Percentiles rank a stretch among this genome's conserved stretches.
phyloP scores from a whole-genome alignment of 345 rosid genomes.

The Isatis tinctoria region DNA sequence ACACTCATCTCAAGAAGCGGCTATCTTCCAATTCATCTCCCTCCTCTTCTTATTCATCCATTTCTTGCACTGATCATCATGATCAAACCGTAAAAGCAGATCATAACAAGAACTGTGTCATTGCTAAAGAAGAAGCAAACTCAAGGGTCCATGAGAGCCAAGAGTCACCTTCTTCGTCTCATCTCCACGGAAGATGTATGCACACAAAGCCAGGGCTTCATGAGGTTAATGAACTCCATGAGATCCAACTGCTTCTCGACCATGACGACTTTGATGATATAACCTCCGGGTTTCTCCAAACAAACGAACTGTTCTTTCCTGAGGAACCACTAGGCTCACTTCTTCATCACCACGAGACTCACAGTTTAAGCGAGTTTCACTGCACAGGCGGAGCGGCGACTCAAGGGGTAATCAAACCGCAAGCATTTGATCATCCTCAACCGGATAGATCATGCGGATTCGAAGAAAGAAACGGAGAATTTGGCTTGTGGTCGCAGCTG shows the following conservation, averaged over 20 bases:
- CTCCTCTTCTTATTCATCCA: conserved; percentile 38
- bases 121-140: not conserved
- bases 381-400: not conserved
- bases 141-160: not conserved
- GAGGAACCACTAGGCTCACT: not conserved
- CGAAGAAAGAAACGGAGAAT: conserved; percentile 9
- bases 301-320: not conserved
- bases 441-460: not conserved
- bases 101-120: not conserved
- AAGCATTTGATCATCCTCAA: conserved; percentile 15
- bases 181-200: not conserved
- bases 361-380: conserved; percentile 7
- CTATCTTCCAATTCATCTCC: not conserved
- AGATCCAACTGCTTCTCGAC: conserved; percentile 20
- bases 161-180: conserved; percentile 13
- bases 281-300: conserved; percentile 2
- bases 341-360: not conserved
- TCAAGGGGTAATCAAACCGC: conserved; percentile 7
- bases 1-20: conserved; percentile 62
- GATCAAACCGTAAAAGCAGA: not conserved
- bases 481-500: conserved; percentile 11
- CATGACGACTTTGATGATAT: conserved; percentile 19
- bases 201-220: conserved; percentile 11
- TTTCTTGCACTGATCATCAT: conserved; percentile 13
- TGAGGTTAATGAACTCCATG: conserved; percentile 3